Conservation (phyloP, 768 basidiomycete genomes). For the Naematelia aurantialba region DNA sequence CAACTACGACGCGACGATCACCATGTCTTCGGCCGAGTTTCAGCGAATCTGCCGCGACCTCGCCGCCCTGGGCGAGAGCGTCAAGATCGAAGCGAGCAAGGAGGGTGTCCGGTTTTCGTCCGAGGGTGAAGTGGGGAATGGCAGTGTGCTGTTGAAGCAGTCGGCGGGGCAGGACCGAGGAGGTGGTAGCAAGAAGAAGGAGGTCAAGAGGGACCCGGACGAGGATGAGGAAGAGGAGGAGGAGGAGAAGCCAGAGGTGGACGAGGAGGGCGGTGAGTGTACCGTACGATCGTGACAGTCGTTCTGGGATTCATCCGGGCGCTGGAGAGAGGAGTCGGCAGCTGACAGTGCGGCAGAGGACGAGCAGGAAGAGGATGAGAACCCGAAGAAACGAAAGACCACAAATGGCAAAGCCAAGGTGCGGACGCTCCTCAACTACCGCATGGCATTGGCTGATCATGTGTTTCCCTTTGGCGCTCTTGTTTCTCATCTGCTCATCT, state of each 20-base stretch:
- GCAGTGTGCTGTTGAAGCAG: slow-evolving; percentile 76
- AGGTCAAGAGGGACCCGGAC: slow-evolving; percentile 51
- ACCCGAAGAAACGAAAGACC: slow-evolving; percentile 45
- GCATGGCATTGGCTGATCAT: neutral
- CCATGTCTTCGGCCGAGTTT: slow-evolving; percentile 82
- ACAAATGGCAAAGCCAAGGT: slow-evolving; percentile 49
- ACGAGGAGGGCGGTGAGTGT: slow-evolving; percentile 48
- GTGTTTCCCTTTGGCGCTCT: neutral
- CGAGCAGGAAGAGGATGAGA: slow-evolving; percentile 50
- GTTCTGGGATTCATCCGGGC: no score
- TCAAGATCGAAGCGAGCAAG: slow-evolving; percentile 91
- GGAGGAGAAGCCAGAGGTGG: slow-evolving; percentile 53
- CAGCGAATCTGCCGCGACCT: slow-evolving; percentile 89
- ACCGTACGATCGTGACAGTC: neutral
- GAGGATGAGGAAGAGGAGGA: slow-evolving; percentile 51
- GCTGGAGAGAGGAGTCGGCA: no score
- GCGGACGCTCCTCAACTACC: neutral
- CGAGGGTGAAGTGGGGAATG: slow-evolving; percentile 93
- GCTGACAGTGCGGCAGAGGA: slow-evolving; percentile 32
- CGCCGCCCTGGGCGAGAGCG: slow-evolving; percentile 81
- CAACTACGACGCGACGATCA: slow-evolving; percentile 88
- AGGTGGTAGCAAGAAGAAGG: slow-evolving; percentile 20
- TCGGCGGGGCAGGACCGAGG: slow-evolving; percentile 47
- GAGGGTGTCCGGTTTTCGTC: slow-evolving; percentile 89
- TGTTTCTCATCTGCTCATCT: neutral